Conservation (phyloP, 345 rosid genomes). For the Sisymbrium irio region DNA sequence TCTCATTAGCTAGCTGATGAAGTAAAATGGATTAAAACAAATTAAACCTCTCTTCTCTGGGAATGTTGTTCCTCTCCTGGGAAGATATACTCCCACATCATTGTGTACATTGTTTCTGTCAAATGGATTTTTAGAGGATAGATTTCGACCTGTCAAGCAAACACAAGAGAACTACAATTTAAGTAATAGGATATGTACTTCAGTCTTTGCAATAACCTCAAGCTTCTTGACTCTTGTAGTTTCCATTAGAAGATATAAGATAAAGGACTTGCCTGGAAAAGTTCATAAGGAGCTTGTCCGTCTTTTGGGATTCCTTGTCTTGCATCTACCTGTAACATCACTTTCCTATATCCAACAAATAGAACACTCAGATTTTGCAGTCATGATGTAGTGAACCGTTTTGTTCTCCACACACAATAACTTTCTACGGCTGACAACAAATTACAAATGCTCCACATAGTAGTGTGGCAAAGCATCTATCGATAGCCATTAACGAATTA, state of each 20-base stretch:
- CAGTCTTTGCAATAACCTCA: neutral
- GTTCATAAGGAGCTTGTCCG: constrained; percentile 85
- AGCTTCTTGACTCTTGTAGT: neutral
- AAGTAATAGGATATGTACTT: neutral
- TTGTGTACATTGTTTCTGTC: constrained; percentile 93
- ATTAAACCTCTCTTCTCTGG: constrained; percentile 80
- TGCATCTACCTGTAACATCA: constrained; percentile 91
- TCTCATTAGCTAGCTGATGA: neutral
- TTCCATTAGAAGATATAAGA: neutral
- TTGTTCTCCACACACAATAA: neutral
- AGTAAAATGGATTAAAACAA: neutral
- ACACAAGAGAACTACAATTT: constrained; percentile 2
- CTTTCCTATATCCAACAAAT: constrained; percentile 58
- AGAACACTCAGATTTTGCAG: constrained; percentile 15
- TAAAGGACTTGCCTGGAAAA: constrained; percentile 60
- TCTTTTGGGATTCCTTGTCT: constrained; percentile 91
- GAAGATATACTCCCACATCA: constrained; percentile 97
- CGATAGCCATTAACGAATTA: neutral
- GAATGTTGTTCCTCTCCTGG: constrained; percentile 98
- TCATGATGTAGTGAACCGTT: neutral
- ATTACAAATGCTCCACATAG: too few species aligned
- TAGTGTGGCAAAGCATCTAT: neutral
- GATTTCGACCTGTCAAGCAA: constrained; percentile 72
- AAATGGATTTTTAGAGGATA: constrained; percentile 96
- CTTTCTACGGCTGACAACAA: too few species aligned